A percentile compares a stretch with the other conserved stretches of the same genome.
Conservation (phyloP, 2,329 filamentous ascomycete species). For the Fusarium caatingaense region DNA sequence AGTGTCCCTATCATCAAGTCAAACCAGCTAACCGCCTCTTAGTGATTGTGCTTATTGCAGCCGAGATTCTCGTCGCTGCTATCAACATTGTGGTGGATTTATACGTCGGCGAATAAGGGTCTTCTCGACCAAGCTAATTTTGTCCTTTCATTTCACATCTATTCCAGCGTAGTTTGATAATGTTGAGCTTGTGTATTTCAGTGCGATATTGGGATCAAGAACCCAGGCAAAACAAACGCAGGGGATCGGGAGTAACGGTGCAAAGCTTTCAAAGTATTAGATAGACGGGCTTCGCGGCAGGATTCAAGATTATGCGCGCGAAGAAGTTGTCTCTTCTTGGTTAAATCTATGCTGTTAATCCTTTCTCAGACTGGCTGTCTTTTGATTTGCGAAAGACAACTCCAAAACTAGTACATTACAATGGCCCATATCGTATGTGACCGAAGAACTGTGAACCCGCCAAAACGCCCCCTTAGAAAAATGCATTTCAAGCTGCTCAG, state of each 20-base stretch:
- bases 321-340: conserved; percentile 13
- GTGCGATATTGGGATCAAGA: conserved; percentile 7
- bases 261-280: conserved; percentile 38
- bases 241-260: conserved; percentile 30
- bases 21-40: conserved; percentile 16
- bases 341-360: conserved; percentile 14
- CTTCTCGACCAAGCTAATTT: conserved; percentile 1
- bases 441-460: conserved; percentile 34
- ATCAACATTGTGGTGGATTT: conserved; percentile 97
- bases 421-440: conserved; percentile 18
- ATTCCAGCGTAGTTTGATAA: conserved; percentile 11
- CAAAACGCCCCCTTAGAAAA: conserved; percentile 42
- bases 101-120: conserved; percentile 65
- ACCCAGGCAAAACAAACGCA: neutral
- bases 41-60: conserved; percentile 96
- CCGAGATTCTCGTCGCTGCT: conserved; percentile 90
- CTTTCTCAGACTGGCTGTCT: conserved; percentile 20
- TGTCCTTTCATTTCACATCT: neutral
- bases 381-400: conserved; percentile 13
- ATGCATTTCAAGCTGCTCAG: conserved; percentile 34
- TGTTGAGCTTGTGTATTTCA: conserved; percentile 18
- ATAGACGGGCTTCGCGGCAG: conserved; percentile 43
- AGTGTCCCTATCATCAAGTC: neutral
- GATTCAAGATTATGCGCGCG: conserved; percentile 18
- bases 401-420: conserved; percentile 31